These are phyloP conservation scores for Aspergillus vadensis DNA, from an alignment of 2,329 filamentous ascomycete genomes.

Conservation along the genomic window DNA sequence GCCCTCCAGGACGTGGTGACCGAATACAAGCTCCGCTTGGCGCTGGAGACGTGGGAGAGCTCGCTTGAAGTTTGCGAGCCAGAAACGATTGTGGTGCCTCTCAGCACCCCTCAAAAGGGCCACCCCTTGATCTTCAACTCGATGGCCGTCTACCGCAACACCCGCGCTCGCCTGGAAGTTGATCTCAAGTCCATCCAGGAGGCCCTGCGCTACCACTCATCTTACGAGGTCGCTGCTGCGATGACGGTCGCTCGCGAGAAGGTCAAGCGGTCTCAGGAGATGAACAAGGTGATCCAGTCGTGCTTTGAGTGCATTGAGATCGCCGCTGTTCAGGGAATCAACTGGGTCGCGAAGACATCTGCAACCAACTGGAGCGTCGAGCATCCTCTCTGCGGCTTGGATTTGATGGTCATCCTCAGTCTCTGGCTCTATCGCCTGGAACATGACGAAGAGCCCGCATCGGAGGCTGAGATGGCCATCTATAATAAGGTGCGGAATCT, in stretches of 20 bases:
- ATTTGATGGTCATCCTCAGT: conserved; percentile 96
- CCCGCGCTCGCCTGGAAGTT: conserved; percentile 86
- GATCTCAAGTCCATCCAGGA: conserved; percentile 96
- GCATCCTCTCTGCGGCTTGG: conserved; percentile 92
- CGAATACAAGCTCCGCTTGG: conserved; percentile 94
- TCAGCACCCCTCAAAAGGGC: conserved; percentile 92
- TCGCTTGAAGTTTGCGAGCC: conserved; percentile 91
- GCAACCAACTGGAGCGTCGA: conserved; percentile 99
- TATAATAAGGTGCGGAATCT: conserved; percentile 76
- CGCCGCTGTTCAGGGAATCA: conserved; percentile 87
- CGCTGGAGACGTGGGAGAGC: conserved; percentile 98
- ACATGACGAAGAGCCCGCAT: conserved; percentile 85
- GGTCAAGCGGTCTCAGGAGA: conserved; percentile 92
- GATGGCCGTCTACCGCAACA: conserved; percentile 95
- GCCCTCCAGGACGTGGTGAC: conserved; percentile 95
- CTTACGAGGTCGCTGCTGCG: conserved; percentile 92
- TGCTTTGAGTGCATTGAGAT: conserved; percentile 98
- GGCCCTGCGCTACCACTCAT: conserved; percentile 93
- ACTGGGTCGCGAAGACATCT: conserved; percentile 96
- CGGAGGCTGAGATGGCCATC: conserved; percentile 45
- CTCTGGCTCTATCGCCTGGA: conserved; percentile 98
- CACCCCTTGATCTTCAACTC: conserved; percentile 98
- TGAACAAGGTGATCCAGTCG: conserved; percentile 98
- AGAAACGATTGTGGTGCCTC: conserved; percentile 81
- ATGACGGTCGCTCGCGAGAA: conserved; percentile 94